Percentiles rank a stretch among this genome's conserved stretches.
phyloP scores from a whole-genome alignment of 139 green algal species.

The Eudorina sp. region DNA sequence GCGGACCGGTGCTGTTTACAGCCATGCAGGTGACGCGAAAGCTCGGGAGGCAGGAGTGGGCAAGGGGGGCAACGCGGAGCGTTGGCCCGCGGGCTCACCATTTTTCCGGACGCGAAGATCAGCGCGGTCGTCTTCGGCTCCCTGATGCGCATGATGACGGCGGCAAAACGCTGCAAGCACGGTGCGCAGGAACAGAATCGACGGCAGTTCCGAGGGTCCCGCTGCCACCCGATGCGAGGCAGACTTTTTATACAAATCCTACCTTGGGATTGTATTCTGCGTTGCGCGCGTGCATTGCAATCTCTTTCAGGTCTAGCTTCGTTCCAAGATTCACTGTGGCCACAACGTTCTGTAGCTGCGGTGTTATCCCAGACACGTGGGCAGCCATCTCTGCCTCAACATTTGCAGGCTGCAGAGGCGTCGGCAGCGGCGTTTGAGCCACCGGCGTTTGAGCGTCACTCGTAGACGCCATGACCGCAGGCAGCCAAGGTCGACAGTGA shows the following conservation, averaged over 20 bases:
- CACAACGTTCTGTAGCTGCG: slow-evolving; percentile 96
- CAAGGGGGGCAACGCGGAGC: too few species aligned
- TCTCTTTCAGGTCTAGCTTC: slow-evolving; percentile 96
- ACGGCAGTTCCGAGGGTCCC: too few species aligned
- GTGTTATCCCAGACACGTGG: slow-evolving; percentile 86
- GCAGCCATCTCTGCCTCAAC: slow-evolving; percentile 39
- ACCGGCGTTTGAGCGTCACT: background rate
- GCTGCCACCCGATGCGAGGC: too few species aligned
- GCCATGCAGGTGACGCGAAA: too few species aligned
- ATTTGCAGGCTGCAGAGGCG: background rate
- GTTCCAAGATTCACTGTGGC: slow-evolving; percentile 96
- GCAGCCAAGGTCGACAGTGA: background rate
- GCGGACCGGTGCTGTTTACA: too few species aligned
- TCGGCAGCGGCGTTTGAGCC: background rate
- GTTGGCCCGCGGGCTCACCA: slow-evolving; percentile 84
- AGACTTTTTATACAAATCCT: background rate
- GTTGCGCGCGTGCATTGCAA: slow-evolving; percentile 96
- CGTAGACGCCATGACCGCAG: background rate
- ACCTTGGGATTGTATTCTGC: slow-evolving; percentile 99
- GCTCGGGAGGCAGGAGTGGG: too few species aligned
- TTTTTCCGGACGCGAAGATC: slow-evolving; percentile 98
- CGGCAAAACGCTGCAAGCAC: slow-evolving; percentile 91
- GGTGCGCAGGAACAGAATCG: background rate
- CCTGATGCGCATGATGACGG: slow-evolving; percentile 98
- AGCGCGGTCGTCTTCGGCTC: slow-evolving; percentile 98